Evolutionary conservation across 805 yeast genomes (phyloP).

Genomic region (Ogataea kodamae): DNA sequence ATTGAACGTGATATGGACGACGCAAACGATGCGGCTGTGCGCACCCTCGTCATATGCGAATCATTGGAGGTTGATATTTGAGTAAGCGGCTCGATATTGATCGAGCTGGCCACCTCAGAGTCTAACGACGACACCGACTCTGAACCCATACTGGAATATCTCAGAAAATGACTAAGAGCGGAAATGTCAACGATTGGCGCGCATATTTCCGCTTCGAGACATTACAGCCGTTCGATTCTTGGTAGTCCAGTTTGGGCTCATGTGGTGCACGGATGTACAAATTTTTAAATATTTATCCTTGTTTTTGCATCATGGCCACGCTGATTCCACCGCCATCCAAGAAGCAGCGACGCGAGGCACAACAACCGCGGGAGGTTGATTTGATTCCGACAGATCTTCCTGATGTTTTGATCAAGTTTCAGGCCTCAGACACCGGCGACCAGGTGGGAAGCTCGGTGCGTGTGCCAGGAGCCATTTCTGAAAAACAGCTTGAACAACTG

Average conservation of each 20-base stretch:
- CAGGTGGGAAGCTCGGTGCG: constrained; percentile 77
- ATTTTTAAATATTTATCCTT: too few relatives aligned
- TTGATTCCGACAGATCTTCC: constrained; percentile 77
- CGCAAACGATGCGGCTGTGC: constrained; percentile 5
- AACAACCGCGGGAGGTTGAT: constrained; percentile 70
- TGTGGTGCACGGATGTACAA: constrained; percentile 8
- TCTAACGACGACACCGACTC: constrained; percentile 6
- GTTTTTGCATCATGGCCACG: constrained; percentile 83
- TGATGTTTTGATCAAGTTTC: constrained; percentile 81
- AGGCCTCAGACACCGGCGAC: constrained; percentile 92
- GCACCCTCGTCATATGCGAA: not conserved
- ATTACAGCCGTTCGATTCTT: too few relatives aligned
- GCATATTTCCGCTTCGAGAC: too few relatives aligned
- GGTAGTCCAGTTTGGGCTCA: not conserved
- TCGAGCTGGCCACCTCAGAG: constrained; percentile 1
- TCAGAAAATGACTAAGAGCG: too few relatives aligned
- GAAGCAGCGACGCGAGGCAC: constrained; percentile 80
- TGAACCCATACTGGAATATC: not conserved
- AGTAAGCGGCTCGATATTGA: not conserved
- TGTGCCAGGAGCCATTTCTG: constrained; percentile 87
- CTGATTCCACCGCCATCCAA: constrained; percentile 91
- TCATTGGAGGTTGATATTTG: not conserved
- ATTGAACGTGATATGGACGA: constrained; percentile 1
- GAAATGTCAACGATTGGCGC: too few relatives aligned
- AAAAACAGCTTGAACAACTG: constrained; percentile 82